Base-by-base conservation (phyloP, 2,329 filamentous ascomycete species). In the Arthrobotrys entomopaga region DNA sequence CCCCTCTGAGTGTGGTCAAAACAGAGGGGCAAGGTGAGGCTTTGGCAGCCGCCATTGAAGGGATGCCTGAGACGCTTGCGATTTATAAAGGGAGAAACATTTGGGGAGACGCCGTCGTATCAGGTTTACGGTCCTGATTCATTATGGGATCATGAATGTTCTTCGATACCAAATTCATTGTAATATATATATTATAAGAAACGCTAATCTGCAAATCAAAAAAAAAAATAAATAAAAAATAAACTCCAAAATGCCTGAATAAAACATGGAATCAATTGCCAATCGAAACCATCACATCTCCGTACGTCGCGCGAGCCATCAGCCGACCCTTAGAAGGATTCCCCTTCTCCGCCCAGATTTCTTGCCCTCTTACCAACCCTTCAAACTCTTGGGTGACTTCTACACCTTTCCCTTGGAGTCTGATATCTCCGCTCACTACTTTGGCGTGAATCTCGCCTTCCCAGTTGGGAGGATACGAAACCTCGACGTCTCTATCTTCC, bases 61-160 rank as follows among this genome's bases (percentile, higher is more conserved):
- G 85, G 0, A 77, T 87, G 60, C 81, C 81, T 65, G 87, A 87
- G 0, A 84, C 82, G 0, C 86, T 87, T 84, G 86, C 84, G 82
- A 79, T 77, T 29, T 87, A 87, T 78, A 87, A 87, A 77, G 83
- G 84, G 0, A 82, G 81, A 0, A 79, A 82, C 42, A 80, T 83
- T 7, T 86, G 85, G 85, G 84, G 83, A 0, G 82, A 82, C 77
- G 79, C 80, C 7, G 52, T 56, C 16, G 38, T 29, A 16, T 16
- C 29, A 16, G 52, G 26, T 22, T 40, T 56, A 13, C 52, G 52
- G 8, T 26, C 24, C 11, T 56, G 13, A 34, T 46, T 5, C 16
- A 20, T 40, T n/a, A 1, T 42, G 2, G 16, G 20, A 50, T 6
- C 29, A 8, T 34, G 2, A 10, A 8, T 5, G 6, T 34, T 34